Evolutionary conservation across 208 protist genomes (phyloP).

Genomic region (Naegleria fowleri): DNA sequence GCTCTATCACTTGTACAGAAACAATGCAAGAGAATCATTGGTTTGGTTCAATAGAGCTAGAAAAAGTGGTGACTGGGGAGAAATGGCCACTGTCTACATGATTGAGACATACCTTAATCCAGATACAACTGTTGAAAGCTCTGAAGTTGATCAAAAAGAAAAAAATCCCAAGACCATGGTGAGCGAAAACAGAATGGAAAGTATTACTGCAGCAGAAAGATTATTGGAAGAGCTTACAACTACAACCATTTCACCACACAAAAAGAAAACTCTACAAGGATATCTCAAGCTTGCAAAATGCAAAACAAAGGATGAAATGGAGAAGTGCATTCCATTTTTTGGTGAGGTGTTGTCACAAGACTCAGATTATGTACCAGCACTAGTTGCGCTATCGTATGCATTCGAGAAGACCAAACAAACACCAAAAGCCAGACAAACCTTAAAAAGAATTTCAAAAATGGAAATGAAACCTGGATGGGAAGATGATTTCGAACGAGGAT

Average conservation of each 20-base stretch:
- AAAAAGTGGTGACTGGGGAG: slow-evolving; percentile 67
- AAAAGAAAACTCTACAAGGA: slow-evolving; percentile 42
- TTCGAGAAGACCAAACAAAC: slow-evolving; percentile 64
- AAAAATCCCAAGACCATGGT: slow-evolving; percentile 12
- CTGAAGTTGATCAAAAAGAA: background rate
- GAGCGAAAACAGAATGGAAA: slow-evolving; percentile 57
- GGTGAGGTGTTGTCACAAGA: slow-evolving; percentile 34
- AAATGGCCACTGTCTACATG: slow-evolving; percentile 72
- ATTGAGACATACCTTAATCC: slow-evolving; percentile 86
- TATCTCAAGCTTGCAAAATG: slow-evolving; percentile 10
- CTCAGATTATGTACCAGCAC: slow-evolving; percentile 53
- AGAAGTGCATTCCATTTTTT: slow-evolving; percentile 19
- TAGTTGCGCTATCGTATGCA: slow-evolving; percentile 66
- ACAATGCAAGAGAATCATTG: slow-evolving; percentile 76
- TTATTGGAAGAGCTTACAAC: slow-evolving; percentile 66
- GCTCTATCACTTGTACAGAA: slow-evolving; percentile 61
- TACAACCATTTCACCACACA: slow-evolving; percentile 59
- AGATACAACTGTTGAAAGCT: slow-evolving; percentile 37
- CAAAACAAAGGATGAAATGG: slow-evolving; percentile 37
- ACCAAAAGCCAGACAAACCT: slow-evolving; percentile 63
- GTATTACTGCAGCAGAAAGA: slow-evolving; percentile 65
- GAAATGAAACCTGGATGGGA: slow-evolving; percentile 40
- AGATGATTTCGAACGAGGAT: slow-evolving; percentile 67
- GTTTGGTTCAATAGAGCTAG: slow-evolving; percentile 73
- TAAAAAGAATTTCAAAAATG: slow-evolving; percentile 61